Evolutionary conservation across 1,284 basidiomycete genomes (phyloP).

Genomic region (Peniophora sp.): DNA sequence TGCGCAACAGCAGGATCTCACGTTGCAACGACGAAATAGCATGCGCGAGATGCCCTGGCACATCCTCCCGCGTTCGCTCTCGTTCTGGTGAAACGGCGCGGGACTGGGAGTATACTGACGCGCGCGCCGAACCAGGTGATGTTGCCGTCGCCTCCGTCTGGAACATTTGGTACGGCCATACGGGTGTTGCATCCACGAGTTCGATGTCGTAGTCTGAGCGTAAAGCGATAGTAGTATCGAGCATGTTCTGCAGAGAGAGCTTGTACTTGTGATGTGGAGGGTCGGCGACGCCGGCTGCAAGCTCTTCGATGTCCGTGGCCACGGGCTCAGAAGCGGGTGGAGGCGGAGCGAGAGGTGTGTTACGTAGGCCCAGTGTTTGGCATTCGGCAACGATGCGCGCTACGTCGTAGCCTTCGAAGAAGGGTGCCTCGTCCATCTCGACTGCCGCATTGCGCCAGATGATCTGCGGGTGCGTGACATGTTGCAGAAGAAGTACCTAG

Average conservation of each 20-base stretch:
- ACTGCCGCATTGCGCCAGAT: slow-evolving; percentile 54
- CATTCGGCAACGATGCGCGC: slow-evolving; percentile 67
- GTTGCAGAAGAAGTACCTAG: slow-evolving; percentile 62
- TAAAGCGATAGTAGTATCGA: slow-evolving; percentile 57
- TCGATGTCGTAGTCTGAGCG: slow-evolving; percentile 60
- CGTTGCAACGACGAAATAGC: slow-evolving; percentile 64
- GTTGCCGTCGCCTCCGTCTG: slow-evolving; percentile 10
- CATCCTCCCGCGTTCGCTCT: slow-evolving; percentile 9
- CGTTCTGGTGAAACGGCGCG: slow-evolving; percentile 7
- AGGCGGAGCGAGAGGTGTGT: background rate
- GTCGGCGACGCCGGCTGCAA: slow-evolving; percentile 13
- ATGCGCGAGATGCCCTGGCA: slow-evolving; percentile 43
- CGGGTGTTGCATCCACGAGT: slow-evolving; percentile 36
- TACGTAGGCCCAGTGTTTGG: slow-evolving; percentile 3
- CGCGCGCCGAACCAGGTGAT: slow-evolving; percentile 13
- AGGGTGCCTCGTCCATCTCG: slow-evolving; percentile 57
- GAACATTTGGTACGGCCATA: slow-evolving; percentile 42
- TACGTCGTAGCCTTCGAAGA: slow-evolving; percentile 62
- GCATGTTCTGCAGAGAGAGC: slow-evolving; percentile 65
- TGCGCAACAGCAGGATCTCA: slow-evolving; percentile 64
- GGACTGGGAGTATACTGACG: slow-evolving; percentile 13
- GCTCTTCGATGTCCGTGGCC: slow-evolving; percentile 13
- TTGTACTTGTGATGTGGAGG: slow-evolving; percentile 25
- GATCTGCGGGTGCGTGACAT: slow-evolving; percentile 68
- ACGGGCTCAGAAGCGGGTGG: slow-evolving; percentile 1